phyloP scores from a whole-genome alignment of 1,284 basidiomycete genomes.

The Cutaneotrichosporon spelunceum region DNA sequence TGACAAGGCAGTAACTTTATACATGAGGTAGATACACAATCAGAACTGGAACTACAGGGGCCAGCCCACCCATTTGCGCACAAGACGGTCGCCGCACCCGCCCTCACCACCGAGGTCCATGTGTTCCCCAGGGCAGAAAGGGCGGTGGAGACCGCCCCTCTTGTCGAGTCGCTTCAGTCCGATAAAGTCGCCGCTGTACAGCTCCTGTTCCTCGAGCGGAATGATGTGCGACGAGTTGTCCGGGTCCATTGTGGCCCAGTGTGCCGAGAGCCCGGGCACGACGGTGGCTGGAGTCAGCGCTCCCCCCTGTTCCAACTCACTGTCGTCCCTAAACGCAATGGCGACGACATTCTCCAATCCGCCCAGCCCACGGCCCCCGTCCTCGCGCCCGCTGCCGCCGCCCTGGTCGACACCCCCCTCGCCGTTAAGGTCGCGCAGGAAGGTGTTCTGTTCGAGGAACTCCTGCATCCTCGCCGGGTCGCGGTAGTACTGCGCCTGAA shows the following conservation, averaged over 20 bases:
- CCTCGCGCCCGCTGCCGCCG: constrained; percentile 15
- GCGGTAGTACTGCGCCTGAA: constrained; percentile 92
- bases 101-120: constrained; percentile 74
- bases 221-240: constrained; percentile 57
- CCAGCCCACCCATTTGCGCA: constrained; percentile 47
- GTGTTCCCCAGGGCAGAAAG: constrained; percentile 72
- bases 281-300: constrained; percentile 21
- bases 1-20: not conserved
- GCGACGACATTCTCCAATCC: constrained; percentile 49
- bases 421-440: constrained; percentile 50
- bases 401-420: constrained; percentile 19
- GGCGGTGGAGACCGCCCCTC: constrained; percentile 62
- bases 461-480: constrained; percentile 70
- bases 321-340: constrained; percentile 50
- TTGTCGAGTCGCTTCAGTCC: constrained; percentile 75
- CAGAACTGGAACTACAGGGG: not conserved
- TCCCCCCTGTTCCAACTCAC: constrained; percentile 24
- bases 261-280: constrained; percentile 46
- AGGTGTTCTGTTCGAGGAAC: constrained; percentile 66
- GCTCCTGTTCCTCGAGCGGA: constrained; percentile 67
- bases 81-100: constrained; percentile 49
- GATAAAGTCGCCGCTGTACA: constrained; percentile 85
- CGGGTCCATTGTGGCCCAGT: constrained; percentile 43
- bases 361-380: constrained; percentile 37
- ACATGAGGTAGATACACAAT: not conserved